These are phyloP conservation scores for Gynostemma pentaphyllum DNA, from an alignment of 306 rosid species.

Conservation along the genomic window DNA sequence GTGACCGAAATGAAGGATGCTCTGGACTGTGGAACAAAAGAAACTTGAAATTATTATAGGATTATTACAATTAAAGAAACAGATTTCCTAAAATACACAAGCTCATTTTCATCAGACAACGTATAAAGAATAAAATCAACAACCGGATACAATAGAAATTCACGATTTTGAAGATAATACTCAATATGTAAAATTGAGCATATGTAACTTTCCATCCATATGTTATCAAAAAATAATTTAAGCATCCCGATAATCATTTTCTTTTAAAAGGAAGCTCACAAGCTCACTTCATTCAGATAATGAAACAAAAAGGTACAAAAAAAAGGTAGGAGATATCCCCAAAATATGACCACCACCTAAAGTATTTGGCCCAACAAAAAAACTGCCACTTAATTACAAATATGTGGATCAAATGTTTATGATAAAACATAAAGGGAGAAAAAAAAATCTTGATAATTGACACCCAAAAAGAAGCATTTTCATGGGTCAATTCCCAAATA, in stretches of 20 bases:
- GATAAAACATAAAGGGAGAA: no score
- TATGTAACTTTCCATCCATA: no score
- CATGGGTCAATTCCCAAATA: no score
- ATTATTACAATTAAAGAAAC: neutral
- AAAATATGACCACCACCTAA: no score
- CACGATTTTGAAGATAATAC: neutral
- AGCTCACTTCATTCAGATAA: neutral
- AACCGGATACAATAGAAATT: neutral
- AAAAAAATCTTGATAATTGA: no score
- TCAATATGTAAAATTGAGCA: neutral
- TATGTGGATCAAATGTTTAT: no score
- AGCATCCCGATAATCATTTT: neutral
- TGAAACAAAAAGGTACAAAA: neutral
- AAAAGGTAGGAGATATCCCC: no score
- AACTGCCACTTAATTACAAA: no score
- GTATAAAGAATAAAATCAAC: neutral
- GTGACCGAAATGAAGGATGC: slow-evolving; percentile 84
- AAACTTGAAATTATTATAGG: neutral
- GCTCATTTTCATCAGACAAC: neutral
- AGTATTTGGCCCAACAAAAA: no score
- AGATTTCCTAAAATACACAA: neutral
- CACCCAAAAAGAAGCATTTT: no score
- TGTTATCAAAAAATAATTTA: no score
- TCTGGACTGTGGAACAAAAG: slow-evolving; percentile 55
- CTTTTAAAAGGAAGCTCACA: no score